These are phyloP conservation scores for Draba incana DNA, from an alignment of 345 rosid genomes.

Conservation along the genomic window DNA sequence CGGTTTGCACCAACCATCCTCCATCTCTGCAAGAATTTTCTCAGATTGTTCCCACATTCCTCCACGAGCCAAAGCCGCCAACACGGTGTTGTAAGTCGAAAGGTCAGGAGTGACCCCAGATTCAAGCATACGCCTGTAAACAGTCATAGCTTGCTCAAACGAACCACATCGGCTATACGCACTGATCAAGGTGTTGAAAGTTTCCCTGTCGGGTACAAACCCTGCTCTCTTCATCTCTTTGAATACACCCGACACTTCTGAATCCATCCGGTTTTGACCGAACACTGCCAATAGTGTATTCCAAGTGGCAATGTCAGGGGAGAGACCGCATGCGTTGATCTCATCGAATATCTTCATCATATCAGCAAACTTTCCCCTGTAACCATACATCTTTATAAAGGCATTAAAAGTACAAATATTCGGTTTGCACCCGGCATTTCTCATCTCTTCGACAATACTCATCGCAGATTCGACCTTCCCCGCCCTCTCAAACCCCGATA, in stretches of 20 bases:
- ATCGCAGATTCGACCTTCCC: constrained; percentile 85
- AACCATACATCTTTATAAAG: constrained; percentile 89
- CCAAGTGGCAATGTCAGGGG: constrained; percentile 93
- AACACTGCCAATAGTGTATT: constrained; percentile 88
- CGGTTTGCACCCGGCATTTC: constrained; percentile 69
- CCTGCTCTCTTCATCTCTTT: constrained; percentile 99
- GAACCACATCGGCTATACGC: constrained; percentile 93
- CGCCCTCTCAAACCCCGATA: constrained; percentile 83
- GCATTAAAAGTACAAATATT: constrained; percentile 96
- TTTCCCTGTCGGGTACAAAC: constrained; percentile 87
- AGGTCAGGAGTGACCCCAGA: constrained; percentile 85
- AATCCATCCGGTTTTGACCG: constrained; percentile 90
- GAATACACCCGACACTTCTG: constrained; percentile 87
- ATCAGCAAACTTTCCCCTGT: constrained; percentile 79
- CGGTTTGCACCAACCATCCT: constrained; percentile 73
- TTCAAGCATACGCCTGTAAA: constrained; percentile 86
- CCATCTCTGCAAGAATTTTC: constrained; percentile 84
- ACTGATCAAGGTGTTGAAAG: constrained; percentile 86
- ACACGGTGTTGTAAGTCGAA: constrained; percentile 86
- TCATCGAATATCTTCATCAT: constrained; percentile 96
- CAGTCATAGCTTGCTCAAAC: constrained; percentile 81
- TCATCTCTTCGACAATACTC: constrained; percentile 85
- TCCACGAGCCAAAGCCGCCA: constrained; percentile 95
- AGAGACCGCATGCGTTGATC: constrained; percentile 62
- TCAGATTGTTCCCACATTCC: constrained; percentile 96